Evolutionary conservation across 306 rosid genomes (phyloP), one percentile per base, ranked within the genome.

Genomic region (Astragalus glycyphyllos): DNA sequence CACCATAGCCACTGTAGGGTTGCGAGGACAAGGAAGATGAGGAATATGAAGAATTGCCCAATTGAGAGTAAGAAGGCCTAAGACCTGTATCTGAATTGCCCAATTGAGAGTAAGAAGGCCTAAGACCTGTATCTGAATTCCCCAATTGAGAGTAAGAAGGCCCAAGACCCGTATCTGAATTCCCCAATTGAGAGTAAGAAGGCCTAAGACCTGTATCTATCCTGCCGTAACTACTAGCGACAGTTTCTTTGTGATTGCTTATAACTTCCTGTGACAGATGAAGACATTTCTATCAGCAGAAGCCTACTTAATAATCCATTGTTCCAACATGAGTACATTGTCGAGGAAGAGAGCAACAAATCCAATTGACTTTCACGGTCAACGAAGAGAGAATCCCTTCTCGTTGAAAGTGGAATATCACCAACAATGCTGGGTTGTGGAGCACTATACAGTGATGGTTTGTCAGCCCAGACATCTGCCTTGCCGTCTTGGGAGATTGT

Each of bases 321-420:
- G 11, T 60, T 44, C 49, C n/a, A 37, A 79, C 7, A 44, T 38
- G 17, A 17, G 58, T 59, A 51, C 5, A 86, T 66, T 59, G 92
- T 84, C 13, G 96, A 79, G 8, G 99, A 68, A 12, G 86, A 45
- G 69, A 87, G 78, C 49, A 89, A 87, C 16, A 96, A 81, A 16
- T 91, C 97, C 81, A 91, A 74, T 50, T 83, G 95, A 48, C 79
- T 69, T 69, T 94, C 97, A 41, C 91, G 96, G 7, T 84, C 92
- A 17, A 64, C 80, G 75, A 50, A 89, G 66, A 91, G 73, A 79
- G 91, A 81, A 14, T 94, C 97, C 84, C 97, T 80, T 49, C 80
- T 89, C 46, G 89, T 56, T 64, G 92, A 49, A 35, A 70, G 84
- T 65, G 89, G 75, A 67, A 80, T 81, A 77, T 78, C 92, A 13